These are phyloP conservation scores for Biscutella auriculata DNA, from an alignment of 441 rosid species.

Conservation along the genomic window DNA sequence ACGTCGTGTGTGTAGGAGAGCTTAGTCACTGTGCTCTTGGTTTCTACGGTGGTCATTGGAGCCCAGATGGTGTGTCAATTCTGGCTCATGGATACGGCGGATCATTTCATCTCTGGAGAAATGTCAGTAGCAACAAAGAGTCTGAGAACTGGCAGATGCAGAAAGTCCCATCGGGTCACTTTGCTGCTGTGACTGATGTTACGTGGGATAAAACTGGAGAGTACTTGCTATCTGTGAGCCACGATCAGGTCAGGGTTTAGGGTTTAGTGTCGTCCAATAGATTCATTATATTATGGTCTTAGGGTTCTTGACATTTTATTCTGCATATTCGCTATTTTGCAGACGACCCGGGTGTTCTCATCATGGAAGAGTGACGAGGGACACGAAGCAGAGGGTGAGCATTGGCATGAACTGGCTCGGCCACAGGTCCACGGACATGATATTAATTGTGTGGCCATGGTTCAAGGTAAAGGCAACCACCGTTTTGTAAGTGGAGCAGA, in stretches of 20 bases:
- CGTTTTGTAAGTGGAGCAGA: slow-evolving; percentile 92
- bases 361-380: slow-evolving; percentile 52
- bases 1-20: slow-evolving; percentile 93
- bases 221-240: slow-evolving; percentile 73
- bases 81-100: slow-evolving; percentile 95
- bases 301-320: neutral
- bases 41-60: slow-evolving; percentile 96
- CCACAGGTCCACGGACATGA: slow-evolving; percentile 99
- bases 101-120: slow-evolving; percentile 79
- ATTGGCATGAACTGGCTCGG: slow-evolving; percentile 89
- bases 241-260: slow-evolving; percentile 61
- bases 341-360: slow-evolving; percentile 87
- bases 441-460: slow-evolving; percentile 66
- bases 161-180: slow-evolving; percentile 88
- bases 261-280: neutral
- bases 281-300: neutral
- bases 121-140: slow-evolving; percentile 32
- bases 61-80: slow-evolving; percentile 49
- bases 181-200: slow-evolving; percentile 71
- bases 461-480: slow-evolving; percentile 80
- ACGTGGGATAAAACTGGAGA: slow-evolving; percentile 72
- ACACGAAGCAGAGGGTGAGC: slow-evolving; percentile 23
- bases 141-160: slow-evolving; percentile 81
- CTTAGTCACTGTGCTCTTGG: slow-evolving; percentile 94
- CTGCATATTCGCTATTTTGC: slow-evolving; percentile 2